Conservation (phyloP, 1,284 basidiomycete genomes). For the Porodaedalea pini region DNA sequence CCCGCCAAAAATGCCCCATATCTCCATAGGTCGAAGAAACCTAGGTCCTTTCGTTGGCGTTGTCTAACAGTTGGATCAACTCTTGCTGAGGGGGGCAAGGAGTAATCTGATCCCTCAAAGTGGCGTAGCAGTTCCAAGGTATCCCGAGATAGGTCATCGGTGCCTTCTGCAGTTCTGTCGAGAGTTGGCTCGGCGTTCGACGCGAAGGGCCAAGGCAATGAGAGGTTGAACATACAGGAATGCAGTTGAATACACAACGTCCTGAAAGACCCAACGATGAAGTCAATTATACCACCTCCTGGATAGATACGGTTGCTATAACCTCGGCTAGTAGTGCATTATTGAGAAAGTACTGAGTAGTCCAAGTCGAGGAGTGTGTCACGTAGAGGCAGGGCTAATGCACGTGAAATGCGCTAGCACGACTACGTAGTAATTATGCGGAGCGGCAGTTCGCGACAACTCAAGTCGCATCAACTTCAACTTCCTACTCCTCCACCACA, state of each 20-base stretch:
- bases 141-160: background rate
- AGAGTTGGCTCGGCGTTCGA: background rate
- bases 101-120: slow-evolving; percentile 54
- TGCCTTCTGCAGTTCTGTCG: background rate
- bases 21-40: slow-evolving; percentile 67
- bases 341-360: no score
- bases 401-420: no score
- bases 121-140: slow-evolving; percentile 43
- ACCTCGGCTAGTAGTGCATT: no score
- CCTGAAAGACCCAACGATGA: no score
- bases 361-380: background rate
- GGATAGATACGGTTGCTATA: no score
- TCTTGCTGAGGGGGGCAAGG: slow-evolving; percentile 64
- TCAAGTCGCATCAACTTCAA: no score
- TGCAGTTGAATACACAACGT: no score
- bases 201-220: slow-evolving; percentile 2
- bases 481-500: no score
- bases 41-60: slow-evolving; percentile 48
- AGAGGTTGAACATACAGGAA: background rate
- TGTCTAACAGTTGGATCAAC: slow-evolving; percentile 61
- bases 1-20: slow-evolving; percentile 58
- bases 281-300: no score
- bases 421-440: no score
- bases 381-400: background rate
- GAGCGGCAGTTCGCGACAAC: no score